phyloP scores from a whole-genome alignment of 2,329 filamentous ascomycete species.

The Zarea fungicola region DNA sequence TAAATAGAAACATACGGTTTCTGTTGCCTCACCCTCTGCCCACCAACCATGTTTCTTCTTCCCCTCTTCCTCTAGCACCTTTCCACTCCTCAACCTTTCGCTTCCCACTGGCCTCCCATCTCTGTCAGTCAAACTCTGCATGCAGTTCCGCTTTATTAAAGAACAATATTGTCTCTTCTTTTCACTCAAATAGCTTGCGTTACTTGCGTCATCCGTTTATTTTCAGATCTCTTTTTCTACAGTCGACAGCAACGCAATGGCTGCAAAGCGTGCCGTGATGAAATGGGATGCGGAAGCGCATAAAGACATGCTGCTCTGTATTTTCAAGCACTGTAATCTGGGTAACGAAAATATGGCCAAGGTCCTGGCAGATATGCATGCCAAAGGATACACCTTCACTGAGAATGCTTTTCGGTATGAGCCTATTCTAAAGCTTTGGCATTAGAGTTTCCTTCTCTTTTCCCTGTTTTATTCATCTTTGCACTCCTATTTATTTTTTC shows the following conservation, averaged over 20 bases:
- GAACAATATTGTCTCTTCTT: not conserved
- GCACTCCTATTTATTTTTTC: too few species aligned
- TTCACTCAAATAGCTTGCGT: too few species aligned
- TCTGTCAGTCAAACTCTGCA: too few species aligned
- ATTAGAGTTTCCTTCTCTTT: constrained; percentile 5
- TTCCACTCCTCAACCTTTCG: not conserved
- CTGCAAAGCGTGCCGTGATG: constrained; percentile 24
- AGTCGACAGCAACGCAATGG: constrained; percentile 18
- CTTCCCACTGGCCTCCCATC: too few species aligned
- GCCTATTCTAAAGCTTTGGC: too few species aligned
- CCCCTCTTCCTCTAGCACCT: constrained; percentile 4
- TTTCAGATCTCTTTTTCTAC: too few species aligned
- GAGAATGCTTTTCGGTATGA: constrained; percentile 37
- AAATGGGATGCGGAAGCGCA: constrained; percentile 39
- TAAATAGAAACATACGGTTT: not conserved
- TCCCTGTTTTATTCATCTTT: not conserved
- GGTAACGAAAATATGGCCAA: constrained; percentile 26
- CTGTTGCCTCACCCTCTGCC: not conserved
- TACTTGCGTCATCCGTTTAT: too few species aligned
- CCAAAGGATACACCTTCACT: constrained; percentile 36
- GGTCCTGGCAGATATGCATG: constrained; percentile 33
- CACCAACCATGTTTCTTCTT: constrained; percentile 1
- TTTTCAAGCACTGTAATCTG: constrained; percentile 34
- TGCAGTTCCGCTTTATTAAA: too few species aligned
- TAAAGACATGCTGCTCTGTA: constrained; percentile 37